phyloP scores from a whole-genome alignment of 495 filamentous ascomycete genomes.

The Rostrohypoxylon terebratum region DNA sequence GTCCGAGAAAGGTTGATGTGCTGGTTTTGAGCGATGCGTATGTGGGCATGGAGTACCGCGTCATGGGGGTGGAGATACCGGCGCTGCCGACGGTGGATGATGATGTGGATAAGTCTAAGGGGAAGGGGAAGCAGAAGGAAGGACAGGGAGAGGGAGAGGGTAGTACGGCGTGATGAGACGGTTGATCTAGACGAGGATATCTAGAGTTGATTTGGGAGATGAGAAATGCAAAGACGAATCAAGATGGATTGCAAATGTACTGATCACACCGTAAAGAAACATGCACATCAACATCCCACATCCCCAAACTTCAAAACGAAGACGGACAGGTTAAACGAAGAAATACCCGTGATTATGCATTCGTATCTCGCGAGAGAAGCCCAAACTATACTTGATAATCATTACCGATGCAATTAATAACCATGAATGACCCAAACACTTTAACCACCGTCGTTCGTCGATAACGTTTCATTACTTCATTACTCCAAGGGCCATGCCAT shows the following conservation, averaged over 20 bases:
- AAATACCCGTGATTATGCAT: conserved; percentile 10
- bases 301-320: background rate
- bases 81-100: conserved; percentile 53
- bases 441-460: background rate
- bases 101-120: conserved; percentile 51
- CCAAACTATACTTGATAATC: conserved; percentile 19
- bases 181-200: background rate
- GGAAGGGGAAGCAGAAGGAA: conserved; percentile 9
- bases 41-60: conserved; percentile 78
- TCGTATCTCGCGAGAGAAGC: conserved; percentile 38
- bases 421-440: background rate
- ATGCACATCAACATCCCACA: no score
- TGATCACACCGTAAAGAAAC: background rate
- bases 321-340: background rate
- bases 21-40: conserved; percentile 87
- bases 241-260: background rate
- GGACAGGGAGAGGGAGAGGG: conserved; percentile 24
- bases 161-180: conserved; percentile 17
- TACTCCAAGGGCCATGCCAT: conserved; percentile 10
- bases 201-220: background rate
- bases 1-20: conserved; percentile 71
- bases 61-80: conserved; percentile 66
- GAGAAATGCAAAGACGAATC: background rate
- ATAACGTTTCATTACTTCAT: conserved; percentile 3
- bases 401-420: conserved; percentile 9